Percentiles rank a stretch among this genome's conserved stretches.
Conservation (phyloP, 257 asterid species). For the Thymus mandschuricus region DNA sequence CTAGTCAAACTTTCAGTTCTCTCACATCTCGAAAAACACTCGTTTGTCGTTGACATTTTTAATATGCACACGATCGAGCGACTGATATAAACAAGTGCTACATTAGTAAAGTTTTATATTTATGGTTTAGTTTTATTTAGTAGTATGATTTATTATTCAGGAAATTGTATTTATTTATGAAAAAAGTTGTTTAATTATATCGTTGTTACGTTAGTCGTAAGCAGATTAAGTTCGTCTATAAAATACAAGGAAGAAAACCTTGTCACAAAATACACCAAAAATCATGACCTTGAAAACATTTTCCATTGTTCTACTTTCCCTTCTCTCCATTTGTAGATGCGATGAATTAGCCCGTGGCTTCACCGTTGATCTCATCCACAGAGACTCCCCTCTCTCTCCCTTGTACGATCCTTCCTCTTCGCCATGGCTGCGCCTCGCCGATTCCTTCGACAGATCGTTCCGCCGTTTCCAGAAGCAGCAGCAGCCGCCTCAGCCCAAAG, state of each 20-base stretch:
- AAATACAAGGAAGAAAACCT: slow-evolving; percentile 19
- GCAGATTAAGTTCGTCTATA: no score
- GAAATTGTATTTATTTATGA: no score
- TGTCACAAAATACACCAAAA: neutral
- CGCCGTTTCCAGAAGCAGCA: slow-evolving; percentile 19
- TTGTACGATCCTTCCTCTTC: slow-evolving; percentile 28
- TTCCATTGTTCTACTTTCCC: neutral
- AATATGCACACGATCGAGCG: no score
- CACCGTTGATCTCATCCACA: slow-evolving; percentile 38
- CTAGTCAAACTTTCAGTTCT: no score
- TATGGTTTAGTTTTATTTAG: no score
- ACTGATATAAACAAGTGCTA: no score
- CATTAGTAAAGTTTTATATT: no score
- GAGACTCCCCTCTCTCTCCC: slow-evolving; percentile 39
- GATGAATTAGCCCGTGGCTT: slow-evolving; percentile 12
- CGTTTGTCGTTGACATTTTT: no score
- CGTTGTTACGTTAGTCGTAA: no score
- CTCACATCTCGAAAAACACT: no score
- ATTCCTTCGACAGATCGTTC: slow-evolving; percentile 27
- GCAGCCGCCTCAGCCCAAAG: neutral
- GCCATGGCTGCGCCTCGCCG: slow-evolving; percentile 18
- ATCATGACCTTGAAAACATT: neutral
- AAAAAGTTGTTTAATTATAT: no score
- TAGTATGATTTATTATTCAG: no score
- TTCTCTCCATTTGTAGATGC: neutral